A percentile compares a stretch with the other conserved stretches of the same genome.
phyloP scores from a whole-genome alignment of 805 yeast genomes.

The Tetrapisispora iriomotensis region DNA sequence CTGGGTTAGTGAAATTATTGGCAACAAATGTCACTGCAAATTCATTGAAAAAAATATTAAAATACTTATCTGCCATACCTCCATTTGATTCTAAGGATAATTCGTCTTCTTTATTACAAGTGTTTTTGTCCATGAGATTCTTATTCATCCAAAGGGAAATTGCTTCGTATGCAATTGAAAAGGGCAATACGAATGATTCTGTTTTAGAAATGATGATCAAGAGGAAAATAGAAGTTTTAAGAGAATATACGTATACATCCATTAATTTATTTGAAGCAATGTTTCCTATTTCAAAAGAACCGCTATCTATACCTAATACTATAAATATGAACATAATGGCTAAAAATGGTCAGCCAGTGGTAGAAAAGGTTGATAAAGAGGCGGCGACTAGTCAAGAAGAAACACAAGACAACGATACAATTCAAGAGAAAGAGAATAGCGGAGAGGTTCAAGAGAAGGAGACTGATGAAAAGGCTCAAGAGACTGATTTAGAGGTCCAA shows the following conservation, averaged over 20 bases:
- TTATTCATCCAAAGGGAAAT: slow-evolving; percentile 58
- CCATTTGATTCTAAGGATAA: slow-evolving; percentile 34
- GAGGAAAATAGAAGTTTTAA: slow-evolving; percentile 68
- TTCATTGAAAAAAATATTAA: slow-evolving; percentile 66
- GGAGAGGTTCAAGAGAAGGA: neutral
- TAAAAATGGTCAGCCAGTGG: neutral
- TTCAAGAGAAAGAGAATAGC: neutral
- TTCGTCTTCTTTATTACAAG: slow-evolving; percentile 34
- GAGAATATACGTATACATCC: slow-evolving; percentile 46
- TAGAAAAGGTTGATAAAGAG: neutral
- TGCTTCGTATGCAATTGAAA: slow-evolving; percentile 29
- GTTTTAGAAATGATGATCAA: slow-evolving; percentile 37
- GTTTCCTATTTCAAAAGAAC: slow-evolving; percentile 8
- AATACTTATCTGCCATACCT: slow-evolving; percentile 62
- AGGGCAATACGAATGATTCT: slow-evolving; percentile 13
- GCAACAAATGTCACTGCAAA: slow-evolving; percentile 71
- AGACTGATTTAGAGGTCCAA: neutral
- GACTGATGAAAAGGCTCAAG: neutral
- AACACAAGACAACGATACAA: neutral
- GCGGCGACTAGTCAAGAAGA: neutral
- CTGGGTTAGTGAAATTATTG: slow-evolving; percentile 57
- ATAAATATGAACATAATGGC: neutral
- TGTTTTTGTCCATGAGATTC: slow-evolving; percentile 58
- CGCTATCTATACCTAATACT: neutral
- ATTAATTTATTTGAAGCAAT: slow-evolving; percentile 17